These are phyloP conservation scores for Volvariella volvacea DNA, from an alignment of 1,284 basidiomycete genomes.

Conservation along the genomic window DNA sequence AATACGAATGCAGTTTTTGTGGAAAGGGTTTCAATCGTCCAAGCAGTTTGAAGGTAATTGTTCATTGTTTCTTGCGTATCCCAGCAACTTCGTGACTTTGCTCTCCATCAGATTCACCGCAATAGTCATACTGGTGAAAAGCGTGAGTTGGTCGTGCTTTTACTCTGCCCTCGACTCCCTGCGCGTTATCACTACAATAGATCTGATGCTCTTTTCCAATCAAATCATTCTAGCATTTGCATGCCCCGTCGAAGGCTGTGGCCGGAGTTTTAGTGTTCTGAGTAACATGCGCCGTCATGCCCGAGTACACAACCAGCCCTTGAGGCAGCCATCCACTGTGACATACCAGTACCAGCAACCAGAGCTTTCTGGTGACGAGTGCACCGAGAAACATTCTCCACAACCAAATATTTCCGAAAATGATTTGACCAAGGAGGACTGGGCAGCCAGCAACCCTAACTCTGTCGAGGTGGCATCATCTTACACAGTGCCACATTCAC, in stretches of 20 bases:
- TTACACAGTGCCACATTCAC: too few species aligned
- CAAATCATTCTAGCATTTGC: constrained; percentile 75
- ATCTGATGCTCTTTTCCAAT: constrained; percentile 9
- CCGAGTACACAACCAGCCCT: constrained; percentile 53
- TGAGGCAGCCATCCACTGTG: constrained; percentile 18
- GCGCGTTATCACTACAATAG: constrained; percentile 4
- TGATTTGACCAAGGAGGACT: not conserved
- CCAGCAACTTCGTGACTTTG: constrained; percentile 8
- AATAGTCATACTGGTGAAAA: constrained; percentile 83
- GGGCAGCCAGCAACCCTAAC: constrained; percentile 8
- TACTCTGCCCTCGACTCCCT: constrained; percentile 11
- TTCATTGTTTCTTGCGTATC: not conserved
- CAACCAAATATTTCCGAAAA: not conserved
- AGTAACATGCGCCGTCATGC: constrained; percentile 85
- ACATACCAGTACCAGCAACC: constrained; percentile 8
- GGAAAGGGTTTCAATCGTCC: constrained; percentile 77
- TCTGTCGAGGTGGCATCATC: too few species aligned
- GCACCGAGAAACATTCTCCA: constrained; percentile 26
- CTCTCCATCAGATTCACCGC: constrained; percentile 58
- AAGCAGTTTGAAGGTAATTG: constrained; percentile 67
- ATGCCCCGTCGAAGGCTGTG: constrained; percentile 70
- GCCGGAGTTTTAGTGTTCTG: constrained; percentile 76
- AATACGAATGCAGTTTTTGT: constrained; percentile 75
- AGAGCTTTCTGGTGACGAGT: constrained; percentile 40
- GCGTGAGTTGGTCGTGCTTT: constrained; percentile 44